A percentile compares a stretch with the other conserved stretches of the same genome.
Conservation (phyloP, 148 eudicot genomes). For the Diospyros lotus region DNA sequence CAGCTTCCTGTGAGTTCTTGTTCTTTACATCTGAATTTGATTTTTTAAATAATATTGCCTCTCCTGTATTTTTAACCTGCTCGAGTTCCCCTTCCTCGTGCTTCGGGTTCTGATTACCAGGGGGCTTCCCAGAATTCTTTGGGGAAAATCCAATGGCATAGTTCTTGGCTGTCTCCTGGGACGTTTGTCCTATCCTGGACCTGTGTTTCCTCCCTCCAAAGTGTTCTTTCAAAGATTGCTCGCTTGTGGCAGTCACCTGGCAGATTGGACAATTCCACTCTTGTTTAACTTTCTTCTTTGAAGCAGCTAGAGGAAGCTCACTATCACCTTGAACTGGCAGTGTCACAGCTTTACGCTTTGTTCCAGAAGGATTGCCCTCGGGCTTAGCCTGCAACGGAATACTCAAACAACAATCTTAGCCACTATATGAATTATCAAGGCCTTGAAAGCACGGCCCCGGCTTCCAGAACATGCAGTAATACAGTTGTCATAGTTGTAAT, state of each 20-base stretch:
- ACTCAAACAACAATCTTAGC: slow-evolving; percentile 8
- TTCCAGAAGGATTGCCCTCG: slow-evolving; percentile 22
- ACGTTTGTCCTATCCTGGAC: slow-evolving; percentile 26
- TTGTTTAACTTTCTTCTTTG: slow-evolving; percentile 35
- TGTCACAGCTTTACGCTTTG: slow-evolving; percentile 45
- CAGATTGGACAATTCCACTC: slow-evolving; percentile 68
- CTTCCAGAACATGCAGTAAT: not conserved
- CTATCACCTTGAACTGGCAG: slow-evolving; percentile 20
- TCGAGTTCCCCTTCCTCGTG: not conserved
- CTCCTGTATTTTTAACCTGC: not conserved
- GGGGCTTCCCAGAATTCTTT: slow-evolving; percentile 8
- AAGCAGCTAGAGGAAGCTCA: slow-evolving; percentile 15
- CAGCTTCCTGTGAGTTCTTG: no score
- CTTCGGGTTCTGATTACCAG: not conserved
- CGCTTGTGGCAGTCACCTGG: slow-evolving; percentile 43
- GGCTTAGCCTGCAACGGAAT: slow-evolving; percentile 51
- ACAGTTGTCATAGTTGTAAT: not conserved
- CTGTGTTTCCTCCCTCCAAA: slow-evolving; percentile 61
- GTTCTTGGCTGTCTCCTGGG: slow-evolving; percentile 27
- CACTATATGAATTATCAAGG: not conserved
- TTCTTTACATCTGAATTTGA: not conserved
- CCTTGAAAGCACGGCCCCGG: not conserved
- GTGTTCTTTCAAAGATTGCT: slow-evolving; percentile 45
- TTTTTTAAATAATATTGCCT: not conserved
- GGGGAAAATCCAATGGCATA: slow-evolving; percentile 31